Evolutionary conservation across 441 rosid species (phyloP).

Genomic region (Croton laevigatus): DNA sequence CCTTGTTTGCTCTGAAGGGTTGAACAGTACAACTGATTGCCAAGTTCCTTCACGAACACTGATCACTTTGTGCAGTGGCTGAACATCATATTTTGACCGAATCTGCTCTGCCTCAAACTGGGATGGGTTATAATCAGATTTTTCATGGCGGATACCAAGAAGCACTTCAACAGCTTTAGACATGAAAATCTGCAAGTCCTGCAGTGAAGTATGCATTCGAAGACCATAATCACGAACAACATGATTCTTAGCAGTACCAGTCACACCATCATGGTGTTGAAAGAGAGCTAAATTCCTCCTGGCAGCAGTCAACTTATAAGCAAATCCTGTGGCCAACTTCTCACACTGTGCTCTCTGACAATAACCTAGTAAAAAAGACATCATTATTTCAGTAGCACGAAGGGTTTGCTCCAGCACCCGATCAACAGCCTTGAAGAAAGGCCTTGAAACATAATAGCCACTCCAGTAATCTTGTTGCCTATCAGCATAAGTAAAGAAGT

Average conservation of each 20-base stretch:
- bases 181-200: conserved; percentile 92
- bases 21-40: conserved; percentile 74
- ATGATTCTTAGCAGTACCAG: conserved; percentile 95
- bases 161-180: conserved; percentile 87
- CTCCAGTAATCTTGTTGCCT: conserved; percentile 96
- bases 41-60: conserved; percentile 68
- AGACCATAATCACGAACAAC: conserved; percentile 90
- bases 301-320: conserved; percentile 92
- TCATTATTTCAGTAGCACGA: conserved; percentile 88
- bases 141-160: conserved; percentile 80
- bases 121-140: conserved; percentile 66
- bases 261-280: conserved; percentile 99
- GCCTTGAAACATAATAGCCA: conserved; percentile 97
- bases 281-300: conserved; percentile 97
- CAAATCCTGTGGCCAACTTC: conserved; percentile 66
- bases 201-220: conserved; percentile 90
- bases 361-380: conserved; percentile 78
- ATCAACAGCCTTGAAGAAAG: conserved; percentile 97
- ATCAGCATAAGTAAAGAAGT: conserved; percentile 95
- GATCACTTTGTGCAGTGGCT: conserved; percentile 68
- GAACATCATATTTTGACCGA: conserved; percentile 81
- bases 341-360: conserved; percentile 89
- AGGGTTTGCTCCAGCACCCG: conserved; percentile 89
- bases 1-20: conserved; percentile 82
- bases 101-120: conserved; percentile 78